Base-by-base conservation (phyloP, 2,329 filamentous ascomycete species). In the Curvularia sp. region DNA sequence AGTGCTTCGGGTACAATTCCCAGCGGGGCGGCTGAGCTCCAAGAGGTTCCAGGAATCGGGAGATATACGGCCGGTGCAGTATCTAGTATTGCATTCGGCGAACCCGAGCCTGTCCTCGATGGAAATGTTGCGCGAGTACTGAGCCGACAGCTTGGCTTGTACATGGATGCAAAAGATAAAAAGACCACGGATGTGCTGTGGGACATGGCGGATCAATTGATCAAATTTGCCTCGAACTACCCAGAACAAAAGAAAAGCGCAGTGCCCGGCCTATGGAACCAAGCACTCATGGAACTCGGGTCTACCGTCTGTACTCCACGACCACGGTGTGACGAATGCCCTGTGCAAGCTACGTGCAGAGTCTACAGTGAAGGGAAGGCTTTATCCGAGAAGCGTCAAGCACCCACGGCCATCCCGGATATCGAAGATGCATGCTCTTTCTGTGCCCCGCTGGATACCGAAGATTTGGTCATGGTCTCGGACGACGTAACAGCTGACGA, bases 231-330 rank as follows among this genome's bases (percentile, higher is more conserved):
- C 1, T 82, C 84, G 7, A 47, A 57, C 0, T 58, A 62, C 8
- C 63, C 69, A 2, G 69, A 73, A 5, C 67, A 68, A 0, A 64
- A 73, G 21, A 61, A 69, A 13, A 87, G 82, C 53, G 80, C 84
- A 51, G 72, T 82, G 21, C 86, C 86, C 0, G 86, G 86, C 0
- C 74, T 82, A 59, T 88, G 86, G 86, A 87, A 87, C 0, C 86
- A 89, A 68, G 86, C 84, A 0, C 73, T 89, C 25, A 89, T 89
- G 86, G 86, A 89, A 67, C 78, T 89, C 3, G 86, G 86, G 3
- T 87, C 85, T 61, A 89, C 86, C 0, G 70, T 88, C 1, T 89
- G 86, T 64, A 81, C 81, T 6, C 86, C 86, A 0, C 84, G 83
- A 63, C 86, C 86, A 1, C 82, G 83, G 49, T 89, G 86, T 49